These are phyloP conservation scores for Fusarium sp. DNA, from an alignment of 2,329 filamentous ascomycete genomes.

Conservation along the genomic window DNA sequence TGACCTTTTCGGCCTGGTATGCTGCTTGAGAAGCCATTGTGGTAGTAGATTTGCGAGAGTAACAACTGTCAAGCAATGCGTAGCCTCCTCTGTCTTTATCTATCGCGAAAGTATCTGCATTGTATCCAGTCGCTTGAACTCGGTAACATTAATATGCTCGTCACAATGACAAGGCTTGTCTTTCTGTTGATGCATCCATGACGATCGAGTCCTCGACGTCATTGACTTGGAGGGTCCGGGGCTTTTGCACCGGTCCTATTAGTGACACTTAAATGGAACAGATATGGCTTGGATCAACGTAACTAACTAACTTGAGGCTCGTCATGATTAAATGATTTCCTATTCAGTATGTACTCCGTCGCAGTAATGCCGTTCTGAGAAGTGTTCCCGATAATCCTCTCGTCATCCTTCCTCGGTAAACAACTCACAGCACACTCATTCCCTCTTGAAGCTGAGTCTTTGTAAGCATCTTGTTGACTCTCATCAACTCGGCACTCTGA, in stretches of 20 bases:
- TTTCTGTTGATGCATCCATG: slow-evolving; percentile 32
- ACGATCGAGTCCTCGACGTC: slow-evolving; percentile 32
- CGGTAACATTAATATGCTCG: slow-evolving; percentile 7
- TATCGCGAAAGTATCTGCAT: background rate
- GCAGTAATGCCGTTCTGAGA: slow-evolving; percentile 14
- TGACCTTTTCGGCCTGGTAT: slow-evolving; percentile 69
- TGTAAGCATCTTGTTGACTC: slow-evolving; percentile 80
- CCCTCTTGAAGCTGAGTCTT: slow-evolving; percentile 81
- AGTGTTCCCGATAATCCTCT: background rate
- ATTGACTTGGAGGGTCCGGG: slow-evolving; percentile 27
- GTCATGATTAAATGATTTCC: slow-evolving; percentile 12
- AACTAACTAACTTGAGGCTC: slow-evolving; percentile 5
- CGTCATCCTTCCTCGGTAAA: background rate
- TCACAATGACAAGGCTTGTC: slow-evolving; percentile 21
- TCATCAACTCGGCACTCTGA: slow-evolving; percentile 88
- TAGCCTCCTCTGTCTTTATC: background rate
- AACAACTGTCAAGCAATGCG: background rate
- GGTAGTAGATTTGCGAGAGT: background rate
- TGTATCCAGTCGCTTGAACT: slow-evolving; percentile 11
- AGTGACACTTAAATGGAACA: background rate
- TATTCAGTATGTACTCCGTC: slow-evolving; percentile 22
- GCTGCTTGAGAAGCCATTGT: slow-evolving; percentile 69
- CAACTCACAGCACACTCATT: slow-evolving; percentile 57
- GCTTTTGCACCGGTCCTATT: background rate
- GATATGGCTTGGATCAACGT: background rate